Evolutionary conservation across 2,329 filamentous ascomycete genomes (phyloP), one percentile per base, ranked within the genome.

Genomic region (Tolypocladium inflatum): DNA sequence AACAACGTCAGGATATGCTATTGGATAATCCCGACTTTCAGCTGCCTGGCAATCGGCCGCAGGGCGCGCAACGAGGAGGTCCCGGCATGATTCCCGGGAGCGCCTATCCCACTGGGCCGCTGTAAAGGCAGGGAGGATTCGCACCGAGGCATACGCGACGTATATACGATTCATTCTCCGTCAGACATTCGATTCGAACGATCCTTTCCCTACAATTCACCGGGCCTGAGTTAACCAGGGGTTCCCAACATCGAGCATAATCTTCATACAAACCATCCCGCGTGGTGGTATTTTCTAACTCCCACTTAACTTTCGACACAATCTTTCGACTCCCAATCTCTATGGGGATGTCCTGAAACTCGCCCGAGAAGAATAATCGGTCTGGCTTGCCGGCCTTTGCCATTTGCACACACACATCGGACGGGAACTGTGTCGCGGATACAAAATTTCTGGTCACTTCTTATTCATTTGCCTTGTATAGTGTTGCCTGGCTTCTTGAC

Each of bases 11-110:
- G 64, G 90, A 95, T 64, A 80, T 91, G 55, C 75, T 96, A 43
- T 77, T 96, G 59, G 85, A 86, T 66, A 96, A 96, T 67, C 91
- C 92, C 0, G 91, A 97, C 71, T 97, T 97, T 73, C 82, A 88
- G 63, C 71, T 97, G 35, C 87, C 86, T 1, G 74, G 73, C 26
- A 69, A 65, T 54, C 73, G 75, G 55, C 68, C 68, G 57, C 52
- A 62, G 39, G 60, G 61, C 53, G 55, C 62, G 26, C 58, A 63
- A 53, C 63, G 70, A 30, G 68, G 65, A 54, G 69, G 68, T 15
- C 68, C 71, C 43, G 76, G 78, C 38, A 78, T 82, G 75, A 75
- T 80, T 55, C 80, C 80, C 6, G 77, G 76, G 45, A 79, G 80
- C 61, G 77, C 81, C 21, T 84, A 84, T 63, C 80, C 80, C 37